These are phyloP conservation scores for Xylaria sp. DNA, from an alignment of 2,329 filamentous ascomycete genomes.

Conservation along the genomic window DNA sequence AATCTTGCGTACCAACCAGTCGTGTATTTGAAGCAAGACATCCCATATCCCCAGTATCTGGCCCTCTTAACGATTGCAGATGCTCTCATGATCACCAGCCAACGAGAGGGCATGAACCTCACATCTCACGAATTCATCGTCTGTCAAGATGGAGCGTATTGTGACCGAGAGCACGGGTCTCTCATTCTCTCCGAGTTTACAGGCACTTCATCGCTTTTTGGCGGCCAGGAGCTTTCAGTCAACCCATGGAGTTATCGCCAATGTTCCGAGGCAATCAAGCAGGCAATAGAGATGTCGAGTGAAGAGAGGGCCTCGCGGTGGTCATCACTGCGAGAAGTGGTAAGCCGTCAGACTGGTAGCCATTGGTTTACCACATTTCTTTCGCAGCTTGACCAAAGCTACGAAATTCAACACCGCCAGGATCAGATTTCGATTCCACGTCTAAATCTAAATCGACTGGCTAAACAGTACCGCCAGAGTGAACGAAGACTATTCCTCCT, in stretches of 20 bases:
- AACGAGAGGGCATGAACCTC: slow-evolving; percentile 97
- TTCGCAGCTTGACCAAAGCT: slow-evolving; percentile 75
- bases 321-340: slow-evolving; percentile 75
- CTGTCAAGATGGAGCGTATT: slow-evolving; percentile 84
- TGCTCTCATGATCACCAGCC: slow-evolving; percentile 90
- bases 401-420: slow-evolving; percentile 84
- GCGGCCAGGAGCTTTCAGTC: slow-evolving; percentile 81
- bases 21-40: slow-evolving; percentile 94
- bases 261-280: slow-evolving; percentile 85
- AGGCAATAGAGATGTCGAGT: slow-evolving; percentile 80
- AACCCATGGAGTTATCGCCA: slow-evolving; percentile 96
- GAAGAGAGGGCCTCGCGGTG: slow-evolving; percentile 80
- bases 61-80: slow-evolving; percentile 90
- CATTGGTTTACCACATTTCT: slow-evolving; percentile 87
- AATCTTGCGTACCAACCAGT: slow-evolving; percentile 92
- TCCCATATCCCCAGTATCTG: slow-evolving; percentile 92
- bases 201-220: slow-evolving; percentile 87
- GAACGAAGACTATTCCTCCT: slow-evolving; percentile 83
- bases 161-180: slow-evolving; percentile 82
- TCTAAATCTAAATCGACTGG: slow-evolving; percentile 73
- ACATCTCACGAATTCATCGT: slow-evolving; percentile 94
- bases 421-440: slow-evolving; percentile 89
- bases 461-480: slow-evolving; percentile 72
- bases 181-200: slow-evolving; percentile 96
- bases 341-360: slow-evolving; percentile 83